These are phyloP conservation scores for Pichia sp. DNA, from an alignment of 1,139 yeast genomes.

Conservation along the genomic window DNA sequence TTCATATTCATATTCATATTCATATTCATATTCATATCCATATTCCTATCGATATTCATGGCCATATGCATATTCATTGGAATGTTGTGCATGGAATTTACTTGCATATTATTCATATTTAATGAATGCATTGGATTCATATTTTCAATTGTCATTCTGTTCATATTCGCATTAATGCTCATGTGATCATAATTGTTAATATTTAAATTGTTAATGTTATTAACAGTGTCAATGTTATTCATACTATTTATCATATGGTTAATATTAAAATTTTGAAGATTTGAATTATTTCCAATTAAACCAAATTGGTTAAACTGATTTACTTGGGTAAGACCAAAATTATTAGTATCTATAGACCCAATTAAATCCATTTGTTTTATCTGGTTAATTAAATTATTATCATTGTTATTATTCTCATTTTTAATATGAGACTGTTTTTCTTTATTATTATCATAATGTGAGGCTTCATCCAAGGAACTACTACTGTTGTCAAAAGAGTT, in stretches of 20 bases:
- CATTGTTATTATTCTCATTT: neutral
- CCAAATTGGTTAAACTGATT: neutral
- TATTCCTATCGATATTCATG: neutral
- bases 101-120: constrained; percentile 2
- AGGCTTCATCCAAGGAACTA: neutral
- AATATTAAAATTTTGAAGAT: constrained; percentile 1
- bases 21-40: neutral
- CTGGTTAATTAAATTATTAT: constrained; percentile 2
- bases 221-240: neutral
- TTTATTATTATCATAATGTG: too few species aligned
- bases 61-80: neutral
- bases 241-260: constrained; percentile 6
- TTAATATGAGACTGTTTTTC: neutral
- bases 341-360: constrained; percentile 1
- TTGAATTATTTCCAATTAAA: constrained; percentile 1
- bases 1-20: neutral
- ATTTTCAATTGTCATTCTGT: neutral
- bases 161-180: too few species aligned
- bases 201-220: constrained; percentile 1
- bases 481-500: neutral
- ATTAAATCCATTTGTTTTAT: constrained; percentile 7
- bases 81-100: neutral
- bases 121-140: neutral
- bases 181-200: neutral
- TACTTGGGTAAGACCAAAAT: constrained; percentile 1